Base-by-base conservation (phyloP, 768 basidiomycete species). In the Gymnopilus junonius region DNA sequence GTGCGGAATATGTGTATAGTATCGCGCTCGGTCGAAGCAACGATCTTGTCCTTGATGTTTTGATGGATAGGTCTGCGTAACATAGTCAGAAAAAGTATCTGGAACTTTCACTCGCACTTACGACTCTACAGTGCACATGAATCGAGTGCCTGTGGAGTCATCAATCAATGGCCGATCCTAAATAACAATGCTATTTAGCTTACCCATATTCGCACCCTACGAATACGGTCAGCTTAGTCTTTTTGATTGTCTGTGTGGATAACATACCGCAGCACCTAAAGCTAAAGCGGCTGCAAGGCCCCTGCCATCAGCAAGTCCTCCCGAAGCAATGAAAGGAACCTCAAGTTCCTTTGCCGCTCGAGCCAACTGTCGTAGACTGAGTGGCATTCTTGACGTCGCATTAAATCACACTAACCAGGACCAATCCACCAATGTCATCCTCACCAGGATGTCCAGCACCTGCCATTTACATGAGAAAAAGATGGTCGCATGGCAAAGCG, bases 401-500 rank as follows among this genome's bases (percentile, higher is more conserved):
- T 6, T 23, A 12, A 17, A n/a, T 27, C 17, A 23, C 15, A 27
- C 72, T 40, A 66, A 94, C 94, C 77, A 97, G 76, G 3, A 97
- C 91, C 23, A 97, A 70, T 4, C 91, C 92, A 3, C 93, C 92
- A 23, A 97, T 91, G 71, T 97, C 96, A 43, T 97, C 93, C 71
- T 97, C 96, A 64, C 96, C 96, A 17, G 94, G 94, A 75, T 95
- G 94, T 25, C 95, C 95, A 31, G 94, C 95, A 71, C 93, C 93
- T 94, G 25, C 15, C 42, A 61, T 63, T 69, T 48, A 8, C 7
- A 40, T 54, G 53, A 65, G 64, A 45, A 55, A 54, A 43, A 56
- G 58, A n/a, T 23, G 53, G 39, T 12, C 4, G 53, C 11, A 40
- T 27, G 29, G 29, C 57, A 37, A 37, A n/a, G 2, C 29, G 27